Evolutionary conservation across 129 eudicot genomes (phyloP), one percentile per base, ranked within the genome.

Genomic region (Saposhnikovia divaricata): DNA sequence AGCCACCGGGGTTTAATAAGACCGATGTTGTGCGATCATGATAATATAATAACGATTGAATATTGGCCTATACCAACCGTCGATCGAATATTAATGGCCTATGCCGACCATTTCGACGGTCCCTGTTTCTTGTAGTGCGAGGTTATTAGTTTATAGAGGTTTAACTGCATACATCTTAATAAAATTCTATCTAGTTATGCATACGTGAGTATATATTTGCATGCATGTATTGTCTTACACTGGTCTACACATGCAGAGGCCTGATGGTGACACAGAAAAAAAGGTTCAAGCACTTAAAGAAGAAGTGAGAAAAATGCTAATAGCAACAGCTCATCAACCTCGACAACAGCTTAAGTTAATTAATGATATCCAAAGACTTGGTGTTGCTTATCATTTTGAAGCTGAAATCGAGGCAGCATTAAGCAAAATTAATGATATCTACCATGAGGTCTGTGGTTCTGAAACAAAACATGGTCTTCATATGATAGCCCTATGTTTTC

Each of bases 321-420:
- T 70, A 44, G 74, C 23, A 70, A 46, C 46, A 31, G 74, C 74
- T 70, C 44, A 31, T 38, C 23, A 34, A 4, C 46, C 74, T 70
- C 74, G 0, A 18, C 25, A 38, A 38, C 74, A 70, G 74, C 43
- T 70, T 15, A 38, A 70, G 46, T 70, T 70, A 7, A 70, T 70
- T 16, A 38, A 70, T 38, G 74, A 70, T 70, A 6, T 70, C 14
- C 74, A 70, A 18, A 37, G 74, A 34, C 74, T 70, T 38, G 74
- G 74, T 70, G 23, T 70, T 31, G 74, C 74, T 70, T 70, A 70
- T 38, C 74, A 70, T 70, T 70, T 70, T 27, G 43, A 70, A 70
- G 40, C 74, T 70, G 43, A 70, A 27, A 70, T 70, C 8, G 74
- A 70, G n/a, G n/a, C 11, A 4, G 74, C 74, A 37, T 38, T 70